Base-by-base conservation (phyloP, 129 eudicot genomes). In the Flaveria sonorensis region DNA sequence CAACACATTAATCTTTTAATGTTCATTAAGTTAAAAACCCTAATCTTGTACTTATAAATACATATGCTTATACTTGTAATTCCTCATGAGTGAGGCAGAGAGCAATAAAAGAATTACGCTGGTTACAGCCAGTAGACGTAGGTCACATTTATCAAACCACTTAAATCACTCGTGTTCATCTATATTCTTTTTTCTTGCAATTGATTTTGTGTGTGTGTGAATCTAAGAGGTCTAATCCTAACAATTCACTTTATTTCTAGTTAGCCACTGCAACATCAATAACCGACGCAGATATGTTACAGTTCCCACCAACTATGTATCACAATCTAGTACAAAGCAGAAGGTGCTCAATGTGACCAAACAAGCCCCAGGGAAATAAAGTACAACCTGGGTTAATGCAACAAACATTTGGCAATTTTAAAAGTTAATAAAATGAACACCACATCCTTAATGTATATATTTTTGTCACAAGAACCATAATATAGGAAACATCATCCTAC, bases 321-420 rank as follows among this genome's bases (percentile, higher is more conserved):
- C 46, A 39, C 62, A 39, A 20, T 73, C 68, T 57, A 57, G 15
- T 73, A 40, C 40, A 57, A 40, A 12, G 9, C 39, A 56, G 15
- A 75, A 75, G 28, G 7, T 28, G 23, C 40, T 50, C 28, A 28
- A 71, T 19, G 42, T 50, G 56, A 50, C 63, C 16, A 51, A 71
- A 71, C 63, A 62, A 28, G 1, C 11, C 30, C 63, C 28, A 26
- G 10, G 13, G 10, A 13, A 14, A 68, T 56, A 43, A 68, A 40
- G 57, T 69, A 45, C 62, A 26, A 52, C 16, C 74, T 3, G 62
- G 48, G 24, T 48, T 70, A n/a, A 48, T 47, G 18, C 45, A 23
- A 46, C 42, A 23, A 48, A 69, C 59, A 70, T 15, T 70, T 50
- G 26, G 26, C 26, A 53, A 13, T 32, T 72, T 28, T 50, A 30